phyloP scores from a whole-genome alignment of 768 basidiomycete species.

The Psilocybe subaeruginosa region DNA sequence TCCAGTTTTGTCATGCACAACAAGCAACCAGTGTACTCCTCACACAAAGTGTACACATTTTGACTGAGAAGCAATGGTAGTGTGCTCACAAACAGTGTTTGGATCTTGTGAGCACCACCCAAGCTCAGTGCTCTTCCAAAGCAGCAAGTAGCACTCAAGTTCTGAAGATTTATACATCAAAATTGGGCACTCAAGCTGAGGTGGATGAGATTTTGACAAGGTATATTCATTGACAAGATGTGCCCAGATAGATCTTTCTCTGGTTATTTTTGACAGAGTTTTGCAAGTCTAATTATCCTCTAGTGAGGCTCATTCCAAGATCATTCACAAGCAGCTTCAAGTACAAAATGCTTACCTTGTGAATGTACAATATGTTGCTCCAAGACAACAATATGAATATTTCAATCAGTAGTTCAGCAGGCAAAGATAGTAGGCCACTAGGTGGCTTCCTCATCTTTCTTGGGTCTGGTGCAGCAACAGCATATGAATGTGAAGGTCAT shows the following conservation, averaged over 20 bases:
- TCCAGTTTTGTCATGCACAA: neutral
- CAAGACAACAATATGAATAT: too few relatives aligned
- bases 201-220: neutral
- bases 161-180: neutral
- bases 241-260: neutral
- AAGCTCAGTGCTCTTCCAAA: neutral
- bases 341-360: too few relatives aligned
- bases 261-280: neutral
- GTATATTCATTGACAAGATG: neutral
- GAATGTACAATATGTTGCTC: too few relatives aligned
- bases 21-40: slow-evolving; percentile 15
- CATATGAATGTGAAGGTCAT: too few relatives aligned
- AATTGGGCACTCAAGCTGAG: neutral
- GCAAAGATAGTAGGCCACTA: too few relatives aligned
- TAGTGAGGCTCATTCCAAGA: too few relatives aligned
- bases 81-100: neutral
- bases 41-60: slow-evolving; percentile 1
- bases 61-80: neutral
- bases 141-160: slow-evolving; percentile 3
- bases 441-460: too few relatives aligned
- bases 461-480: too few relatives aligned
- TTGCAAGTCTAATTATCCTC: neutral
- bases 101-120: neutral
- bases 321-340: too few relatives aligned
- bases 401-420: too few relatives aligned